A percentile compares a stretch with the other conserved stretches of the same genome.
Conservation (phyloP, 1,284 basidiomycete species). For the Pseudozyma thailandica region DNA sequence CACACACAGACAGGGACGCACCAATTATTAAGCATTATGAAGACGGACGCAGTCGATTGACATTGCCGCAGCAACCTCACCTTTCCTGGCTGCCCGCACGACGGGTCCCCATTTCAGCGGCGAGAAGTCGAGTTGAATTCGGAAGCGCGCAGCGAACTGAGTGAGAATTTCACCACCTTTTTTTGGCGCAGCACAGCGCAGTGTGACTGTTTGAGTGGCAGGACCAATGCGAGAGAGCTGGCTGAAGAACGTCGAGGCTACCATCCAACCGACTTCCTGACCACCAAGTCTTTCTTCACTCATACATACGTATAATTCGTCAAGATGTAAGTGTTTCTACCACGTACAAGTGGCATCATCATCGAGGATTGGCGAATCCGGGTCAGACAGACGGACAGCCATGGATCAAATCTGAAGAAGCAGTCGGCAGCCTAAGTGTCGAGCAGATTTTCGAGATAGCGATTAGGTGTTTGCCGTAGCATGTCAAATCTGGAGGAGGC, state of each 20-base stretch:
- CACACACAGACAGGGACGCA: background rate
- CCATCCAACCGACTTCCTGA: conserved; percentile 24
- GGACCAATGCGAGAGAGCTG: background rate
- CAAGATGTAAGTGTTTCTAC: conserved; percentile 46
- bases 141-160: background rate
- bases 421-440: too few species aligned
- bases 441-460: too few species aligned
- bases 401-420: too few species aligned
- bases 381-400: too few species aligned
- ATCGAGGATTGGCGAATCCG: background rate
- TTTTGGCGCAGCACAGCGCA: conserved; percentile 10
- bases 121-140: background rate
- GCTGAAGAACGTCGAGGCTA: conserved; percentile 36
- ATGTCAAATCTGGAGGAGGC: too few species aligned
- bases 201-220: conserved; percentile 1
- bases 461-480: too few species aligned
- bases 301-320: conserved; percentile 33
- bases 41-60: conserved; percentile 1
- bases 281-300: conserved; percentile 50
- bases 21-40: conserved; percentile 3
- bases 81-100: background rate
- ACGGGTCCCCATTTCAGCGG: background rate
- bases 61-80: conserved; percentile 46
- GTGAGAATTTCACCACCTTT: background rate
- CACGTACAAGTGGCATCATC: background rate